Base-by-base conservation (phyloP, 2,329 filamentous ascomycete genomes). In the Pyricularia grisea region DNA sequence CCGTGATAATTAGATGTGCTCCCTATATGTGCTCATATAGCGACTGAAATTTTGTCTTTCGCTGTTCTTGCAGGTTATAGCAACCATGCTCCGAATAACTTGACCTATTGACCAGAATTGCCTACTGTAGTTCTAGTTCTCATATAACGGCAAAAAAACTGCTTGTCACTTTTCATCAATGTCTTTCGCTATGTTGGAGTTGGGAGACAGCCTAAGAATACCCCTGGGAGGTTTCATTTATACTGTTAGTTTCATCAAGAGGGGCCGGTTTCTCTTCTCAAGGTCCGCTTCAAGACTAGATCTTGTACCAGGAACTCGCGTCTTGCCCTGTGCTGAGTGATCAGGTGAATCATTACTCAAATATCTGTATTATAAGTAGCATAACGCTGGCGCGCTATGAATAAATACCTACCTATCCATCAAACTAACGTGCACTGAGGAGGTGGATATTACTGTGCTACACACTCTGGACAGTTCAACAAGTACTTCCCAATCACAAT, bases 1-100 rank as follows among this genome's bases (percentile, higher is more conserved):
- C 3, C 25, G 65, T 61, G 7, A 23, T n/a, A n/a, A n/a, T n/a
- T 63, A 85, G 83, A 85, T 85, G 64, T 86, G 84, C 72, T 83
- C 84, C 4, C 79, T 86, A 20, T 86, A 86, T 71, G 84, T 86
- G 31, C 78, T 85, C 66, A 75, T 85, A 66, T 84, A 77, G 42
- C 42, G 42, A n/a, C 7, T 50, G 3, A 50, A n/a, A n/a, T n/a
- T 20, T 50, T 50, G 42, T 50, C n/a, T 7, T 50, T 50, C 17
- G 20, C 6, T n/a, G 42, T 50, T 50, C 4, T 42, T 42, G 12
- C 36, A 6, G 36, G 20, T 14, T 4, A 14, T 20, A 42, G 36
- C 36, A 42, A 42, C 36, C 20, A 42, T 42, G 42, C 42, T 50
- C 2, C 42, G 2, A 50, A 50, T 6, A 50, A 50, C 20, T 50